Evolutionary conservation across 768 basidiomycete species (phyloP).

Genomic region (Amanita muscaria): DNA sequence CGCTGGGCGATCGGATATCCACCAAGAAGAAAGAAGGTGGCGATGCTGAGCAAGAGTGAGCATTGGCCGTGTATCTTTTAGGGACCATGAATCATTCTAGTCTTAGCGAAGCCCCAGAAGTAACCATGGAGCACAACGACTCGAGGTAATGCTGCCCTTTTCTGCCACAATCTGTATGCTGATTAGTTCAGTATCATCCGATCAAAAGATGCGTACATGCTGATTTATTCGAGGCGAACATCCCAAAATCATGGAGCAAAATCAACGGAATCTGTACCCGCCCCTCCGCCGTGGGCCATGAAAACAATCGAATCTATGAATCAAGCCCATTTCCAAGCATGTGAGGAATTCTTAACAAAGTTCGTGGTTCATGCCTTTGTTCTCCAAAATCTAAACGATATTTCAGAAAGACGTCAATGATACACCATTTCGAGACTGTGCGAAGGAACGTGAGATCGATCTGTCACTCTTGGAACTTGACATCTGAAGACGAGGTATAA

Average conservation of each 20-base stretch:
- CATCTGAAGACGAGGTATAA: constrained; percentile 37
- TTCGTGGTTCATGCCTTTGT: constrained; percentile 21
- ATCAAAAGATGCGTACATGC: constrained; percentile 92
- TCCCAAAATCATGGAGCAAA: neutral
- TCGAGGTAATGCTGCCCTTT: constrained; percentile 2
- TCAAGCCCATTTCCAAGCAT: constrained; percentile 41
- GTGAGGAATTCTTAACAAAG: constrained; percentile 40
- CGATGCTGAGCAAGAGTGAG: constrained; percentile 6
- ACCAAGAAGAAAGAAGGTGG: constrained; percentile 4
- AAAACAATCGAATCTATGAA: constrained; percentile 50
- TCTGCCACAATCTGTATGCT: constrained; percentile 8
- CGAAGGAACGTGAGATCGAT: constrained; percentile 49
- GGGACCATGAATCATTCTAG: neutral
- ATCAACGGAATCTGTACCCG: constrained; percentile 15
- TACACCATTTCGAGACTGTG: constrained; percentile 37
- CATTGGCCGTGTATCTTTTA: neutral
- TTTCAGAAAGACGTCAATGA: constrained; percentile 35
- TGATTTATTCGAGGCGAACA: constrained; percentile 65
- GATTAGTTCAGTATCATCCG: constrained; percentile 35
- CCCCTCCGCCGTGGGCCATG: constrained; percentile 48
- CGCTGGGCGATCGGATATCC: constrained; percentile 37
- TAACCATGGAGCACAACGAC: neutral
- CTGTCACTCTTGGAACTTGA: constrained; percentile 53
- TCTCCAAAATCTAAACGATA: constrained; percentile 1
- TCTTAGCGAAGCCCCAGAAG: neutral